phyloP scores from a whole-genome alignment of 1,139 yeast genomes.

The Yarrowia galli region DNA sequence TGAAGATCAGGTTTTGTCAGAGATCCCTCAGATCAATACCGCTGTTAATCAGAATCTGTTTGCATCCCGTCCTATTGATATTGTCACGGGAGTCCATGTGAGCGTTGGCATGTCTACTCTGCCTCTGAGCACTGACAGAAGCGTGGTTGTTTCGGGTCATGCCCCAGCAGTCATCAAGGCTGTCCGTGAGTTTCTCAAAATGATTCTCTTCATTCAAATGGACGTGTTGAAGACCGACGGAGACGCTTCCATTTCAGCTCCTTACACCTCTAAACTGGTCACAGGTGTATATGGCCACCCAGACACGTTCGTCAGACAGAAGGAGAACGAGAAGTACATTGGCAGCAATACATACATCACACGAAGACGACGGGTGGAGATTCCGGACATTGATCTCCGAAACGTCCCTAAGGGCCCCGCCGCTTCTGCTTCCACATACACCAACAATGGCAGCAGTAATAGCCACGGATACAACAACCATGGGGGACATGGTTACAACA shows the following conservation, averaged over 20 bases:
- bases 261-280: constrained; percentile 43
- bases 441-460: constrained; percentile 18
- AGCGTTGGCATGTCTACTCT: constrained; percentile 29
- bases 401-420: constrained; percentile 36
- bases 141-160: constrained; percentile 24
- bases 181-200: constrained; percentile 22
- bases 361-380: constrained; percentile 39
- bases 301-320: constrained; percentile 45
- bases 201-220: constrained; percentile 20
- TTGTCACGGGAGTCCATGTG: constrained; percentile 22
- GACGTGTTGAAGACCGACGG: not conserved
- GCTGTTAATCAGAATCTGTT: constrained; percentile 9
- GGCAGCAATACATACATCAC: constrained; percentile 43
- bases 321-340: constrained; percentile 43
- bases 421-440: constrained; percentile 7
- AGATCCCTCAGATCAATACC: constrained; percentile 11
- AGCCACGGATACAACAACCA: constrained; percentile 23
- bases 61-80: constrained; percentile 30
- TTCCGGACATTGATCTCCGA: constrained; percentile 37
- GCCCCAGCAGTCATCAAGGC: constrained; percentile 12
- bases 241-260: not conserved
- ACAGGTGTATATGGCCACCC: constrained; percentile 48
- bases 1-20: constrained; percentile 10
- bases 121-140: constrained; percentile 27
- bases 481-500: constrained; percentile 3